phyloP scores from a whole-genome alignment of 2,329 filamentous ascomycete genomes.

The Colletotrichum lindemuthianum region DNA sequence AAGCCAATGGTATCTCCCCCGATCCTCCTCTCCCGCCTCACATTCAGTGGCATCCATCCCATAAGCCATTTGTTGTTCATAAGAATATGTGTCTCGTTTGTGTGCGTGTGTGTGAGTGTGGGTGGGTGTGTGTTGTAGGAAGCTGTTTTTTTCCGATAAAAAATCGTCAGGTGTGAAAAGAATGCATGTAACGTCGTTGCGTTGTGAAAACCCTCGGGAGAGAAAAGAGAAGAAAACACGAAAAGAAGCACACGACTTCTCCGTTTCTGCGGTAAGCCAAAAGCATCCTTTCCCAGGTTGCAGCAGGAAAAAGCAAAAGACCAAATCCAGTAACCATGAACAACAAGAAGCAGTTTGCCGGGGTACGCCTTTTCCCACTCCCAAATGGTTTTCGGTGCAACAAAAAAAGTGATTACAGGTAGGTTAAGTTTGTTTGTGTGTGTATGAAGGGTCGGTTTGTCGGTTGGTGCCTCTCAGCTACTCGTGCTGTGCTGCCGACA shows the following conservation, averaged over 20 bases:
- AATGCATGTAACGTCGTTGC: slow-evolving; percentile 25
- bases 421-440: slow-evolving; percentile 6
- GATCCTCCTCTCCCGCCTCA: slow-evolving; percentile 5
- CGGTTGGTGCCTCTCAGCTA: not conserved
- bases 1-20: not conserved
- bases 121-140: slow-evolving; percentile 11
- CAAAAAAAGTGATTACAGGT: slow-evolving; percentile 32
- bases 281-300: slow-evolving; percentile 4
- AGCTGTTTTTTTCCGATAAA: slow-evolving; percentile 10
- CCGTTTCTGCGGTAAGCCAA: slow-evolving; percentile 16
- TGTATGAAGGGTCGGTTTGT: not conserved
- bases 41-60: not conserved
- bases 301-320: not conserved
- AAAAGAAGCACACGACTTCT: not conserved
- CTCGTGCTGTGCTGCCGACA: too few species aligned
- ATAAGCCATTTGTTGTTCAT: not conserved
- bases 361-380: slow-evolving; percentile 7
- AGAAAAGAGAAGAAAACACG: not conserved
- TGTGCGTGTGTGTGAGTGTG: slow-evolving; percentile 13
- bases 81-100: slow-evolving; percentile 16
- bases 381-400: slow-evolving; percentile 22
- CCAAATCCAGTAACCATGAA: not conserved
- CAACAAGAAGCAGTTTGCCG: slow-evolving; percentile 23
- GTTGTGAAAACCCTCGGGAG: not conserved
- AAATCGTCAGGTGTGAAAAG: slow-evolving; percentile 15